Percentiles rank a stretch among this genome's conserved stretches.
Conservation (phyloP, 768 basidiomycete species). For the Suillus subaureus region DNA sequence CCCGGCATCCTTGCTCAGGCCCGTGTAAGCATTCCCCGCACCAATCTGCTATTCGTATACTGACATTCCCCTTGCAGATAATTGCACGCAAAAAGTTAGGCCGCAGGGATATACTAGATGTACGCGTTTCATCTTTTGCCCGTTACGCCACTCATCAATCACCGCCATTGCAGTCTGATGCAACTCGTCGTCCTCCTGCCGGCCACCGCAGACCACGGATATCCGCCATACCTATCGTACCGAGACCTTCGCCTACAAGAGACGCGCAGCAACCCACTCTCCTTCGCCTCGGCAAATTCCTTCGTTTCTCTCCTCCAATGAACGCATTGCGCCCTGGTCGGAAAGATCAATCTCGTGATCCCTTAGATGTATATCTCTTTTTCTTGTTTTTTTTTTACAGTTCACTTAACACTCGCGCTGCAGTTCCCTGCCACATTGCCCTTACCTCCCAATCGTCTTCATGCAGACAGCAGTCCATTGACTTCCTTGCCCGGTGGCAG, state of each 20-base stretch:
- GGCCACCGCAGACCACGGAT: neutral
- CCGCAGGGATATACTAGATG: neutral
- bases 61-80: neutral
- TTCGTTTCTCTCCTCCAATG: neutral
- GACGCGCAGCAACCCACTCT: neutral
- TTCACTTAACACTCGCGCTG: no score
- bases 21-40: neutral
- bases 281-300: neutral
- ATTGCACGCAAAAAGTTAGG: neutral
- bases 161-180: neutral
- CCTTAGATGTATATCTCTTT: no score
- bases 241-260: neutral
- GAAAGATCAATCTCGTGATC: no score
- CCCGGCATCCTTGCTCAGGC: neutral
- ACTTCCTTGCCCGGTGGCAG: no score
- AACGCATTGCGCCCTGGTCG: no score
- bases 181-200: neutral
- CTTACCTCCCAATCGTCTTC: no score
- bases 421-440: no score
- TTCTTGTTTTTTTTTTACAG: no score
- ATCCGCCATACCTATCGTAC: neutral
- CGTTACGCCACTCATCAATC: neutral
- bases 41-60: neutral
- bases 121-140: neutral
- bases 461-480: no score